Evolutionary conservation across 2,329 filamentous ascomycete species (phyloP), one percentile per base, ranked within the genome.

Genomic region (Pseudogymnoascus destructans): DNA sequence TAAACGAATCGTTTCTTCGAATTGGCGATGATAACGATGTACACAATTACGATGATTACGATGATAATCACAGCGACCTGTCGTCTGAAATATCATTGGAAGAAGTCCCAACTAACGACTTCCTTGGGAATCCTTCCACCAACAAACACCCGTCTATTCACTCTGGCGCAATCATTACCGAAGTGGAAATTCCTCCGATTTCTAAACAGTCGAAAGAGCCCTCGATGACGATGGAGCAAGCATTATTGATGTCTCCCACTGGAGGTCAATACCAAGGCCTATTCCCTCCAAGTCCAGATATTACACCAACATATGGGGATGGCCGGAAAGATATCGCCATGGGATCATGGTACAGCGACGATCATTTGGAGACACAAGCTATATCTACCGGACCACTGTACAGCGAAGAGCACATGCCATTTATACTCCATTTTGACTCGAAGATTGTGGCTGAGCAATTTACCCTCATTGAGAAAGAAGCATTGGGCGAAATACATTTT

Each of bases 401-500:
- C 30, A 56, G 11, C 8, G 54, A 56, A 35, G 54, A 56, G 3
- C 88, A 93, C 69, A 71, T 92, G 33, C 88, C 88, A 0, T 93
- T 93, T 69, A 84, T 90, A 59, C 75, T 93, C 21, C 86, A 86
- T 0, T 91, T 90, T 64, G 86, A 90, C 65, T 89, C 88, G 5
- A 83, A 89, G 64, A 75, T 85, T 2, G 76, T 93, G 23, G 88
- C 88, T 2, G 85, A 91, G 69, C 88, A 93, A 65, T 88, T 93
- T 64, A 92, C 87, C 0, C 77, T 93, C 32, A 88, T 93, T 52
- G 88, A 93, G 67, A 91, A 92, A 69, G 88, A 92, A 67, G 88
- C 87, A 0, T 75, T 93, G 19, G 87, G 89, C 64, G 88, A 92
- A 69, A 87, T 93, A 62, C 87, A 92, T 71, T 93, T 88, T 88